These are phyloP conservation scores for Vigna trinervia DNA, from an alignment of 306 rosid genomes.

Conservation along the genomic window DNA sequence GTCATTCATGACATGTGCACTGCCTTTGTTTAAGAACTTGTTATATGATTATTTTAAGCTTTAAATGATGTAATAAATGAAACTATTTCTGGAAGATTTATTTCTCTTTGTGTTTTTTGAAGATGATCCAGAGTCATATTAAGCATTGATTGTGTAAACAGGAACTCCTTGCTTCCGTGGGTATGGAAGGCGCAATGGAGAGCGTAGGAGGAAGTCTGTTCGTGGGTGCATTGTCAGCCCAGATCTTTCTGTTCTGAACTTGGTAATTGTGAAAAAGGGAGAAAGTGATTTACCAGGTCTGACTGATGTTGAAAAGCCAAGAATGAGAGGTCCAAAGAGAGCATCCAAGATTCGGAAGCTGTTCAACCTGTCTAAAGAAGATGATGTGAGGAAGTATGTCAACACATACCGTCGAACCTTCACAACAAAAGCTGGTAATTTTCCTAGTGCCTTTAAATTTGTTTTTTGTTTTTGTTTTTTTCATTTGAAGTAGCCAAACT, in stretches of 20 bases:
- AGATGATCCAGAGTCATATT: background rate
- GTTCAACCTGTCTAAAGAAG: constrained; percentile 50
- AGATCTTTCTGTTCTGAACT: constrained; percentile 49
- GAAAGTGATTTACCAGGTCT: constrained; percentile 48
- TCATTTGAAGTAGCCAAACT: background rate
- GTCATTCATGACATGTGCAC: background rate
- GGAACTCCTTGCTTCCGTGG: constrained; percentile 54
- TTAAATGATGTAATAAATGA: background rate
- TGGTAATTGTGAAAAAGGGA: constrained; percentile 52
- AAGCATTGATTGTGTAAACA: constrained; percentile 17
- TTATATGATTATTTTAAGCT: background rate
- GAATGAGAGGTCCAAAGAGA: constrained; percentile 53
- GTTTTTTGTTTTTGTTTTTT: background rate
- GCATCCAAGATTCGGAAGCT: constrained; percentile 50
- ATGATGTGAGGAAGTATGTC: constrained; percentile 55
- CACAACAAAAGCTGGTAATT: constrained; percentile 45
- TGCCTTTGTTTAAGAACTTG: background rate
- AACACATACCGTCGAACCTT: constrained; percentile 50
- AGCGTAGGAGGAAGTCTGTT: constrained; percentile 52
- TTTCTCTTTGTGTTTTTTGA: background rate
- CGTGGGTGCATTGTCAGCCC: constrained; percentile 56
- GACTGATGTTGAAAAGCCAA: constrained; percentile 47
- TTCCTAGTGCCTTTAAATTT: background rate
- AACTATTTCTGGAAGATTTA: background rate
- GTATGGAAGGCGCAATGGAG: constrained; percentile 53